These are phyloP conservation scores for Sarocladiaceae sp. DNA, from an alignment of 2,329 filamentous ascomycete genomes.

Conservation along the genomic window DNA sequence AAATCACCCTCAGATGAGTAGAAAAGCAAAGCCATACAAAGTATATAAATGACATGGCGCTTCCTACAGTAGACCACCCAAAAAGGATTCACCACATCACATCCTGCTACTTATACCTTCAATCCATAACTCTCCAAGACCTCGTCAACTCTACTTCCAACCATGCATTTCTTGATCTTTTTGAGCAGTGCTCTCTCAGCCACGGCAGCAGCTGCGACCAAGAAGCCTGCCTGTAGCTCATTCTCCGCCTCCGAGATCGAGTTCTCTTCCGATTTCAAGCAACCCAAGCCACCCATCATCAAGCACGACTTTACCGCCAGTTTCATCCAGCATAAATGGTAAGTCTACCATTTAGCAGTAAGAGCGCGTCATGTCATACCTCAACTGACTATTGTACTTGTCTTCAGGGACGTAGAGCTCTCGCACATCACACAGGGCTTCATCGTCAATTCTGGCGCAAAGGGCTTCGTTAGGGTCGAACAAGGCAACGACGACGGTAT, in stretches of 20 bases:
- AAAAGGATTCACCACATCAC: no score
- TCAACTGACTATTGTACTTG: not conserved
- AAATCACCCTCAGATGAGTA: not conserved
- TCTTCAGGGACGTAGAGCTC: constrained; percentile 28
- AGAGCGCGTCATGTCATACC: no score
- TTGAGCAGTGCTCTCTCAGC: constrained; percentile 1
- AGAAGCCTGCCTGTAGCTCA: not conserved
- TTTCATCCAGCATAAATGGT: constrained; percentile 36
- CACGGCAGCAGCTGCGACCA: not conserved
- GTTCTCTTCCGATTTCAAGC: constrained; percentile 26
- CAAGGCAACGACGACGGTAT: constrained; percentile 22
- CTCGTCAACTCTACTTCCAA: not conserved
- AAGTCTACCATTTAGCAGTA: not conserved
- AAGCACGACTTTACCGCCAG: constrained; percentile 25
- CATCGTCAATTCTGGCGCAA: constrained; percentile 28
- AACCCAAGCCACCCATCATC: constrained; percentile 27
- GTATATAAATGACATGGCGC: no score
- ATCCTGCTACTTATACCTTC: no score
- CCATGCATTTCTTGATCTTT: not conserved
- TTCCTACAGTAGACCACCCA: no score
- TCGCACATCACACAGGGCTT: constrained; percentile 33
- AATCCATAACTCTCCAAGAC: no score
- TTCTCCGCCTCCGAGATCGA: constrained; percentile 22
- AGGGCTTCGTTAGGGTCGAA: constrained; percentile 24
- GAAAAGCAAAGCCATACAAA: not conserved